phyloP scores from a whole-genome alignment of 2,329 filamentous ascomycete species.

The Cercospora beticola region DNA sequence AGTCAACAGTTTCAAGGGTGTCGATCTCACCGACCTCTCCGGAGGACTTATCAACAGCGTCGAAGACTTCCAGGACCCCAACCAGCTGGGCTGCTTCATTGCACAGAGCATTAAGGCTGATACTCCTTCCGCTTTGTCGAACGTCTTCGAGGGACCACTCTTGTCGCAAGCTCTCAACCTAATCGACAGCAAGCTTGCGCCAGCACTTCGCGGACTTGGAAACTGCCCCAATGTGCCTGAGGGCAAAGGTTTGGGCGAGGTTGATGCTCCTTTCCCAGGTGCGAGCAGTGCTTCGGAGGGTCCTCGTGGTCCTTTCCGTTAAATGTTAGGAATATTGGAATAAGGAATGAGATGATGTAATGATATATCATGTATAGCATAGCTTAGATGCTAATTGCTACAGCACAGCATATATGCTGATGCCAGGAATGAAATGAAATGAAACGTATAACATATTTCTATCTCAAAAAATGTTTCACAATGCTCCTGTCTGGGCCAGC shows the following conservation, averaged over 20 bases:
- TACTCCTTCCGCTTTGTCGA: constrained; percentile 24
- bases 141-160: constrained; percentile 24
- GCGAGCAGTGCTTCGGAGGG: constrained; percentile 11
- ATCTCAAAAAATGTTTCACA: no score
- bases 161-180: constrained; percentile 15
- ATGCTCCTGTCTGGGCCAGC: no score
- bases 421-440: neutral
- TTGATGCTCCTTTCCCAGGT: constrained; percentile 21
- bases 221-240: constrained; percentile 24
- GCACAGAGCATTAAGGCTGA: constrained; percentile 29
- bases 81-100: constrained; percentile 30
- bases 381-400: neutral
- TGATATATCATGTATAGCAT: neutral
- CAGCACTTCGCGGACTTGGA: constrained; percentile 19
- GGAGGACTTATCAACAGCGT: constrained; percentile 29
- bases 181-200: constrained; percentile 18
- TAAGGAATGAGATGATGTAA: neutral
- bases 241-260: constrained; percentile 20
- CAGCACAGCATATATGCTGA: no score
- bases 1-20: constrained; percentile 30
- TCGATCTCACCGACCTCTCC: constrained; percentile 29
- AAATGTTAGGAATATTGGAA: neutral
- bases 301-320: constrained; percentile 12
- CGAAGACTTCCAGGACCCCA: constrained; percentile 27
- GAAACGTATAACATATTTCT: neutral